Base-by-base conservation (phyloP, 345 rosid genomes). In the Odontarrhena argentea region DNA sequence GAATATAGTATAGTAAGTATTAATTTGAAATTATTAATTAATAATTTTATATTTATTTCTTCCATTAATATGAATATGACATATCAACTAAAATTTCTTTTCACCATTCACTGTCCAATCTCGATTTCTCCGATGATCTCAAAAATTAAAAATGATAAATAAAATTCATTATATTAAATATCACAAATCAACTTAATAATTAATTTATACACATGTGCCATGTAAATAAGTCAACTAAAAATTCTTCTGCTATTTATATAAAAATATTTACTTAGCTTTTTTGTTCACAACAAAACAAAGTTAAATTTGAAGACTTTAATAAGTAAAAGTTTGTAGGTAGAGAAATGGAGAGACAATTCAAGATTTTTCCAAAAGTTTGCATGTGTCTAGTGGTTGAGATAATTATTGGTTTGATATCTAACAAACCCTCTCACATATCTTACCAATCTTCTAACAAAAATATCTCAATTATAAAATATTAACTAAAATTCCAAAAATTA, bases 371-470 rank as follows among this genome's bases (percentile, higher is more conserved):
- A 12, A 55, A 55, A n/a, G 52, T 8, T 18, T 47, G 59, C 64
- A 47, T 47, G 70, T 69, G 73, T 55, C 55, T 4, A 65, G 71
- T 65, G 60, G 66, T 56, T 72, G 71, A 34, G 67, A 58, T 42
- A n/a, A 65, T 38, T 54, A 65, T 41, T 65, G 70, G 63, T 64
- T 71, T 53, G 22, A 42, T 51, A 3, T 52, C 44, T 63, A 63
- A 30, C 63, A 57, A 62, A 61, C 42, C 37, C 47, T 24, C 51
- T 57, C 56, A 3, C 18, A 32, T 40, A 40, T 30, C 52, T 13
- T 48, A 72, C 32, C 32, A 43, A 30, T 49, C 32, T 42, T 8
- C 18, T 18, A 51, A 22, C 37, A 18, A 7, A 11, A 28, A 15
- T 8, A 34, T 3, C 7, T 22, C 6, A 18, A 13, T 32, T 8